Evolutionary conservation across 2,329 filamentous ascomycete genomes (phyloP).

Genomic region (Arthroderma uncinatum): DNA sequence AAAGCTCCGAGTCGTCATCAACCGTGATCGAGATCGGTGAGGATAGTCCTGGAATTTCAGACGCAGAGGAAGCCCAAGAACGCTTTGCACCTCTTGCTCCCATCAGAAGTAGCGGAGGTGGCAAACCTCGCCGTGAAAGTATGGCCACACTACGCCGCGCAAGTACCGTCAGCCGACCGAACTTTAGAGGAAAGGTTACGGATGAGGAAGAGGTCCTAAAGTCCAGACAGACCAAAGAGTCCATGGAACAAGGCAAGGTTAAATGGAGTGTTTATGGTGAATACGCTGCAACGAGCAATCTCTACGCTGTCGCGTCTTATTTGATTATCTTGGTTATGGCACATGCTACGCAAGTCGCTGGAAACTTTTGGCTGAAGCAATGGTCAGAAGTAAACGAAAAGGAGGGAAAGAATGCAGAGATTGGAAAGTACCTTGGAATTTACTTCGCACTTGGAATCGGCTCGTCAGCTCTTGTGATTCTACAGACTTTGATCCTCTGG

Average conservation of each 20-base stretch:
- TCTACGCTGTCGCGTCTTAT: conserved; percentile 73
- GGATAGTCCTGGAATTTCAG: conserved; percentile 41
- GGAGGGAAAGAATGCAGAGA: conserved; percentile 56
- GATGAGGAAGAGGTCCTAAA: conserved; percentile 69
- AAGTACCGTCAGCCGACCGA: conserved; percentile 80
- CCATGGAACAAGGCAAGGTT: conserved; percentile 87
- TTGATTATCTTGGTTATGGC: conserved; percentile 63
- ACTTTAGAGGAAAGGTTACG: conserved; percentile 67
- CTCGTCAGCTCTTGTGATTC: conserved; percentile 68
- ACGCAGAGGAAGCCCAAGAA: conserved; percentile 55
- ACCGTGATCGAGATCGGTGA: conserved; percentile 38
- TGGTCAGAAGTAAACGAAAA: conserved; percentile 75
- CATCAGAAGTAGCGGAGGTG: conserved; percentile 51
- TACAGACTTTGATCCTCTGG: conserved; percentile 93
- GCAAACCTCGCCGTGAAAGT: conserved; percentile 53
- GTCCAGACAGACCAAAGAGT: conserved; percentile 78
- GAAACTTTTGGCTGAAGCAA: conserved; percentile 83
- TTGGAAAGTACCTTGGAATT: conserved; percentile 85
- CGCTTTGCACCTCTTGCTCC: conserved; percentile 62
- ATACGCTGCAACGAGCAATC: conserved; percentile 90
- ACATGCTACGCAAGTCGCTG: conserved; percentile 71
- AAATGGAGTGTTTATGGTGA: conserved; percentile 93
- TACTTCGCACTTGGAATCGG: conserved; percentile 94
- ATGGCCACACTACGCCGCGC: conserved; percentile 75
- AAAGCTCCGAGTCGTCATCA: conserved; percentile 47